Conservation (phyloP, 768 basidiomycete genomes). For the Clitopilus passeckerianus region DNA sequence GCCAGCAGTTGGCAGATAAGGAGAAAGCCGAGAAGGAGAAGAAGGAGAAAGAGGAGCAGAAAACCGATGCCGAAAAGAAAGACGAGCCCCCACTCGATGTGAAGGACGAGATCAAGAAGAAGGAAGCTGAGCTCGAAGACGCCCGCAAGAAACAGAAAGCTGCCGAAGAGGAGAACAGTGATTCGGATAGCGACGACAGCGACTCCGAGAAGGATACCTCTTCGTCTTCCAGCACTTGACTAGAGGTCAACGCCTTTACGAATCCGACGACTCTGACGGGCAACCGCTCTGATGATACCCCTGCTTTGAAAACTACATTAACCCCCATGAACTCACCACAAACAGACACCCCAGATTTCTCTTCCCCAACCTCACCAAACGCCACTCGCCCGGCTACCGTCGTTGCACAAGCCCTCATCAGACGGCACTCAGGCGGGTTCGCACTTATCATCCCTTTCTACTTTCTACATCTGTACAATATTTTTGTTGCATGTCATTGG, state of each 20-base stretch:
- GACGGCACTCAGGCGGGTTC: constrained; percentile 13
- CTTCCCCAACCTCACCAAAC: neutral
- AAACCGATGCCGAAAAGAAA: constrained; percentile 2
- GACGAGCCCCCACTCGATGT: constrained; percentile 18
- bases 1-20: constrained; percentile 45
- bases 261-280: constrained; percentile 1
- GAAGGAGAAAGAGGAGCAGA: constrained; percentile 34
- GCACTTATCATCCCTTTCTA: constrained; percentile 15
- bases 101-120: constrained; percentile 19
- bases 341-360: constrained; percentile 5
- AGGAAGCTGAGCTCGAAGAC: constrained; percentile 18
- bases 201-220: constrained; percentile 35
- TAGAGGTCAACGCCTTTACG: constrained; percentile 10
- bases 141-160: constrained; percentile 15
- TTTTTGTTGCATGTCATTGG: constrained; percentile 18
- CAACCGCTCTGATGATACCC: constrained; percentile 12
- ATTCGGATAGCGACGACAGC: constrained; percentile 31
- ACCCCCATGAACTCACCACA: constrained; percentile 3
- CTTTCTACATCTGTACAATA: constrained; percentile 18
- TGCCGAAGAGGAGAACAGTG: constrained; percentile 21
- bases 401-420: constrained; percentile 10
- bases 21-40: constrained; percentile 42
- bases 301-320: constrained; percentile 1
- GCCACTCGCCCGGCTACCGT: neutral
- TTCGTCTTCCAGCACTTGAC: constrained; percentile 14